A percentile compares a stretch with the other conserved stretches of the same genome.
Evolutionary conservation across 345 rosid genomes (phyloP).

Genomic region (Populus ilicifolia): DNA sequence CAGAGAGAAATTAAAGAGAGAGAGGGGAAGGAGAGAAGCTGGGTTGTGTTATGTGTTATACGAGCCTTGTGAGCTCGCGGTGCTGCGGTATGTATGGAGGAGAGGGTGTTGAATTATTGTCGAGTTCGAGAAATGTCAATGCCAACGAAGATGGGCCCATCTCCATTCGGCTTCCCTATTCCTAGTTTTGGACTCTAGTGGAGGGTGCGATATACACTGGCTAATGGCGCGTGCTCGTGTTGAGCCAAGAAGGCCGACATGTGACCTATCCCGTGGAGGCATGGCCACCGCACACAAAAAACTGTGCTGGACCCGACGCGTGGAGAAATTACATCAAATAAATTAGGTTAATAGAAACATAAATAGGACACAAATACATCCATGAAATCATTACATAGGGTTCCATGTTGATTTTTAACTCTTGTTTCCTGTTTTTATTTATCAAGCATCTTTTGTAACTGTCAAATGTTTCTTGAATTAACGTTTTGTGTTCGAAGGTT

Average conservation of each 20-base stretch:
- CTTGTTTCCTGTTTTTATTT: too few relatives aligned
- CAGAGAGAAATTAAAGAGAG: slow-evolving; percentile 10
- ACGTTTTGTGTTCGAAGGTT: too few relatives aligned
- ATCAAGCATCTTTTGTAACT: too few relatives aligned
- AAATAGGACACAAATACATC: too few relatives aligned
- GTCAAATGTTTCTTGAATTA: too few relatives aligned
- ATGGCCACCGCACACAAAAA: too few relatives aligned
- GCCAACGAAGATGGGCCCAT: slow-evolving; percentile 42
- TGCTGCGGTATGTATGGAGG: background rate
- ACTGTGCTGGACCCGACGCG: background rate
- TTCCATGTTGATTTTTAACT: too few relatives aligned
- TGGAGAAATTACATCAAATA: too few relatives aligned
- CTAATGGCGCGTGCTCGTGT: background rate
- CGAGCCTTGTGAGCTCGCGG: background rate
- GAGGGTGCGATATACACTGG: background rate
- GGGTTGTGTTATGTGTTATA: background rate
- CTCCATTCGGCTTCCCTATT: slow-evolving; percentile 12
- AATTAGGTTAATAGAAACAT: too few relatives aligned
- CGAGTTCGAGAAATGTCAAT: slow-evolving; percentile 39
- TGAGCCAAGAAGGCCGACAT: slow-evolving; percentile 15
- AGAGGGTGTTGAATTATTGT: slow-evolving; percentile 18
- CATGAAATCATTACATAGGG: too few relatives aligned
- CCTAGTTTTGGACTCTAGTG: background rate
- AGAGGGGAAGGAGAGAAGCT: background rate
- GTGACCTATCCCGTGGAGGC: slow-evolving; percentile 12